Base-by-base conservation (phyloP, 768 basidiomycete species). In the Symmetrospora coprosmae region DNA sequence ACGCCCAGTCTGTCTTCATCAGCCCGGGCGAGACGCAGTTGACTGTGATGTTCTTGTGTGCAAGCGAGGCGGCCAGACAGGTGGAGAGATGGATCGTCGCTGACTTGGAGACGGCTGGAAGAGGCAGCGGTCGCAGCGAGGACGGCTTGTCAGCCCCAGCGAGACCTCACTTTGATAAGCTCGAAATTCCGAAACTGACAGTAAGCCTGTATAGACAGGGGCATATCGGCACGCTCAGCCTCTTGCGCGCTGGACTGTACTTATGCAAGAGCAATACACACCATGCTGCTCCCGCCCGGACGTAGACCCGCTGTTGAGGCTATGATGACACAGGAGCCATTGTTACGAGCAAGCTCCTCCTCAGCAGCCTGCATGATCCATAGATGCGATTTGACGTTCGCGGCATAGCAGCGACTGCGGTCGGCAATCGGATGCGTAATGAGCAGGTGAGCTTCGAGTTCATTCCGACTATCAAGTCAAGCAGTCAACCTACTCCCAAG, bases 291-390 rank as follows among this genome's bases (percentile, higher is more conserved):
- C 6, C 50, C 31, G 23, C 50, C 37, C 14, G 50, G 50, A 34
- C n/a, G 30, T 23, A 52, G 33, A 34, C 50, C 50, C 14, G 50
- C 50, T 9, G 38, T 35, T 14, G 50, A 52, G 19, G 50, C 50
- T 16, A 35, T 52, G 7, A 52, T 52, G 7, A 52, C 31, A 35
- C 33, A 52, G 37, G 21, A 19, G 31, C 50, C 50, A 34, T 52
- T 8, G 23, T 52, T 52, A 28, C 50, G 50, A 16, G 14, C 50
- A 7, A 52, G 50, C 37, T 52, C 50, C 17, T 5, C 16, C 6
- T 35, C 30, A 38, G 50, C 50, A 38, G 50, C 50, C 28, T 52
- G 50, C 50, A 52, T 52, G 6, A 52, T 35, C 50, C 50, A 52
- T 16, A 52, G 33, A 39, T 52, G 50, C 30, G 50, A 52, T 23